Evolutionary conservation across 768 basidiomycete species (phyloP).

Genomic region (Pleurotus sapidus): DNA sequence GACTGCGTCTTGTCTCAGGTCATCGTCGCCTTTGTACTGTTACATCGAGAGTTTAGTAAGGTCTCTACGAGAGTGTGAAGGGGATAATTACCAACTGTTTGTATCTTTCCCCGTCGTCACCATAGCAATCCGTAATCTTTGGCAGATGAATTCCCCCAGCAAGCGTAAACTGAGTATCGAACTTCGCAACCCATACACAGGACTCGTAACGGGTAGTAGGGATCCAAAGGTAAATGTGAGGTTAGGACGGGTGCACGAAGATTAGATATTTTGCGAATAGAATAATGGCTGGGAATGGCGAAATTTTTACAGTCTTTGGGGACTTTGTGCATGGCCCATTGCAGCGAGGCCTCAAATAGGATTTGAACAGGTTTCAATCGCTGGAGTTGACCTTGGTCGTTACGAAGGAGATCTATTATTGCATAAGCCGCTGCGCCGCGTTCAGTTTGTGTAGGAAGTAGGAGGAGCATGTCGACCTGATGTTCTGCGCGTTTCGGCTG

Average conservation of each 20-base stretch:
- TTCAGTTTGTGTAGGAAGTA: constrained; percentile 47
- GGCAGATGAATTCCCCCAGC: constrained; percentile 84
- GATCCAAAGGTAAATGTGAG: constrained; percentile 63
- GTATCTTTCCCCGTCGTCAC: constrained; percentile 60
- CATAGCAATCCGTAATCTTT: constrained; percentile 74
- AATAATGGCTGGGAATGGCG: constrained; percentile 41
- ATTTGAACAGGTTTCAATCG: constrained; percentile 53
- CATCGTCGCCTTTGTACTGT: constrained; percentile 93
- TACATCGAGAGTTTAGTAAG: neutral
- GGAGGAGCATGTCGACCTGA: constrained; percentile 39
- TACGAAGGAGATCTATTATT: constrained; percentile 54
- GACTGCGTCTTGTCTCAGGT: constrained; percentile 94
- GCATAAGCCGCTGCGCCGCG: constrained; percentile 62
- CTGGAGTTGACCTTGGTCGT: constrained; percentile 30
- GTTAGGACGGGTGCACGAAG: constrained; percentile 87
- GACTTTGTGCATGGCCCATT: constrained; percentile 70
- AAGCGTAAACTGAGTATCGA: constrained; percentile 51
- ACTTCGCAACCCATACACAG: constrained; percentile 68
- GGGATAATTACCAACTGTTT: constrained; percentile 70
- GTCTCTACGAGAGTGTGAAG: neutral
- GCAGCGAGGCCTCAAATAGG: constrained; percentile 62
- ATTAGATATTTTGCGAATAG: constrained; percentile 47
- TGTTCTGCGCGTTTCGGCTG: constrained; percentile 32
- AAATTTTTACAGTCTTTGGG: constrained; percentile 16
- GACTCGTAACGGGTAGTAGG: constrained; percentile 62